phyloP scores from a whole-genome alignment of 345 rosid genomes.

The Viola odorata region DNA sequence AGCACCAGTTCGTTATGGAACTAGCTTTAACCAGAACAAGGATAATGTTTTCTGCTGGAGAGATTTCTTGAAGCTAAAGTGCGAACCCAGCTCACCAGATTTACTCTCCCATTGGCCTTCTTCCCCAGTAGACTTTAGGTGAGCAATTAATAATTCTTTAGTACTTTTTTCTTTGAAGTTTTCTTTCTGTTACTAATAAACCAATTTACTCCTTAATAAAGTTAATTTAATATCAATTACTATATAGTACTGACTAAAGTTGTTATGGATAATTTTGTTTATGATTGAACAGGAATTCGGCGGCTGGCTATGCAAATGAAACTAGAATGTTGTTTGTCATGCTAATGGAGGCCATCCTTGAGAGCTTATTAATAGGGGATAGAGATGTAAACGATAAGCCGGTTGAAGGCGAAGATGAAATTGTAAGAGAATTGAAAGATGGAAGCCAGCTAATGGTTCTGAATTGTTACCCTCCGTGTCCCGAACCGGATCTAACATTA shows the following conservation, averaged over 20 bases:
- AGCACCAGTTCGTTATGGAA: constrained; percentile 72
- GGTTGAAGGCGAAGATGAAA: constrained; percentile 23
- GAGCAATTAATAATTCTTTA: background rate
- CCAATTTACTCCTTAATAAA: no score
- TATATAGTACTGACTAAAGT: background rate
- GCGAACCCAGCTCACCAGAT: constrained; percentile 48
- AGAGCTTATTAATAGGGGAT: constrained; percentile 32
- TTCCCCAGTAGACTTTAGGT: constrained; percentile 78
- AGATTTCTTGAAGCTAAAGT: constrained; percentile 74
- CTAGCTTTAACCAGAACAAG: constrained; percentile 83
- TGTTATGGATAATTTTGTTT: background rate
- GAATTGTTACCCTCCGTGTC: constrained; percentile 78
- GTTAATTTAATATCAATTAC: background rate
- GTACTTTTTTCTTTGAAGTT: background rate
- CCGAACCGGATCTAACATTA: constrained; percentile 75
- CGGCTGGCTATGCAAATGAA: constrained; percentile 59
- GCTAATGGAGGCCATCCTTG: constrained; percentile 66
- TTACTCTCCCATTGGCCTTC: constrained; percentile 78
- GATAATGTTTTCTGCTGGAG: constrained; percentile 88
- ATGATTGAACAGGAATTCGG: constrained; percentile 44
- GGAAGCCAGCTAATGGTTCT: constrained; percentile 79
- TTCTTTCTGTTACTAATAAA: no score
- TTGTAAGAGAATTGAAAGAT: constrained; percentile 37
- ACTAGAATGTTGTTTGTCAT: constrained; percentile 49
- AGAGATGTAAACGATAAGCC: background rate